Conservation (phyloP, 192 early-diverging fungal species). For the Coemansia sp. region DNA sequence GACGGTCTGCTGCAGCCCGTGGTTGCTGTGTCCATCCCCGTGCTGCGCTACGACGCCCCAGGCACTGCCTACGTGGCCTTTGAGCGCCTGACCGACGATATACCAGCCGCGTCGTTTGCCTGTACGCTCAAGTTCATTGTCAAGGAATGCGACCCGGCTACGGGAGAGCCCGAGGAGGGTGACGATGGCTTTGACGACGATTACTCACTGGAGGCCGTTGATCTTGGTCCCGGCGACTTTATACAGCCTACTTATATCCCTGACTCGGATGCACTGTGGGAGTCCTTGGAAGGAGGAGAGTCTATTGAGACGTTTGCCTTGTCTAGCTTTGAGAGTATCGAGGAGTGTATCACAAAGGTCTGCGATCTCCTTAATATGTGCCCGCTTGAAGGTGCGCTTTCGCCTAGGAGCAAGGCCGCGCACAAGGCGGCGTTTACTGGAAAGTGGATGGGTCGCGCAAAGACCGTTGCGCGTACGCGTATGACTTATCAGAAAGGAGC, state of each 20-base stretch:
- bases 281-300: constrained; percentile 74
- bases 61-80: constrained; percentile 86
- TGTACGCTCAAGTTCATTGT: constrained; percentile 88
- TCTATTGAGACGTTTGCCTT: constrained; percentile 88
- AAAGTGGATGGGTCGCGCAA: constrained; percentile 80
- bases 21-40: constrained; percentile 70
- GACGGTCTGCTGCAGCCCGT: constrained; percentile 64
- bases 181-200: constrained; percentile 96
- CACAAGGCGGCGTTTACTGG: constrained; percentile 88
- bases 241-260: constrained; percentile 84
- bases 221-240: constrained; percentile 85
- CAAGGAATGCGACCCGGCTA: constrained; percentile 95
- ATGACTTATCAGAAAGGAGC: constrained; percentile 83
- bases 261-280: constrained; percentile 82
- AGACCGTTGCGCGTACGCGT: constrained; percentile 77
- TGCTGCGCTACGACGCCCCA: constrained; percentile 78
- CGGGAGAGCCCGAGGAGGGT: constrained; percentile 80
- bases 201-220: constrained; percentile 87
- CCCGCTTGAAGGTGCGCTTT: constrained; percentile 72
- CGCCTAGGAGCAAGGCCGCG: constrained; percentile 71
- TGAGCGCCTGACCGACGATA: constrained; percentile 59
- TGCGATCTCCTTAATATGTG: constrained; percentile 87
- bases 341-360: constrained; percentile 56
- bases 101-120: constrained; percentile 64
- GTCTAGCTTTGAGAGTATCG: constrained; percentile 64